Evolutionary conservation across 2,329 filamentous ascomycete species (phyloP), one percentile per base, ranked within the genome.

Genomic region (Beauveria scarabaeidicola): DNA sequence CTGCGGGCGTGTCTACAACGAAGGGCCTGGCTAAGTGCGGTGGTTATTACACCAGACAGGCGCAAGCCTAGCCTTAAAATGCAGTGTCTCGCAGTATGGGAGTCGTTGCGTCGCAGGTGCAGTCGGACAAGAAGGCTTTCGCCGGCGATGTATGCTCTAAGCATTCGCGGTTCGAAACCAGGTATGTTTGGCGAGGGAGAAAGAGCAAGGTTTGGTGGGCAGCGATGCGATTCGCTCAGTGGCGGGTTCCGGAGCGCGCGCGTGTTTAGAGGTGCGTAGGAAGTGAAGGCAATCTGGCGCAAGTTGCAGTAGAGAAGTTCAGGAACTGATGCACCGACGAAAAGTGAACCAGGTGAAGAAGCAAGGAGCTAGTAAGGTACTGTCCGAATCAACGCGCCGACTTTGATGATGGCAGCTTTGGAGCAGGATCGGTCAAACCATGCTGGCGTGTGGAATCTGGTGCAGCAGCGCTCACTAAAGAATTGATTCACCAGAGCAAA

Each of bases 1-100:
- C 60, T 44, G 63, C 52, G 27, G 27, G n/a, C 56, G 48, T 46
- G 56, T n/a, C 47, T 50, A 41, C 46, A 21, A 46, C 47, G 27
- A 29, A 38, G 56, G 40, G 56, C 47, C 38, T 36, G 48, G 55
- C 56, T n/a, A 57, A 57, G 21, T 40, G 54, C 44, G 19, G 40
- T 21, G 19, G 44, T 36, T 29, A 17, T 50, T 23, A 40, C 52
- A 47, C 54, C 43, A 43, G 44, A 46, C 40, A 46, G 56, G 40
- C 56, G 27, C 56, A 52, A 52, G 56, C 47, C 56, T 19, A 19
- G 40, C 40, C 40, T 25, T 9, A 17, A 17, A 15, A 27, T 23
- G 40, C 15, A 52, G 55, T 29, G 19, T 32, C 13, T 50, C 15
- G 40, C 56, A 58, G 40, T 52, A 46, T 52, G 36, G 13, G 15